Evolutionary conservation across 305 asterid genomes (phyloP).

Genomic region (Fraxinus greggii): DNA sequence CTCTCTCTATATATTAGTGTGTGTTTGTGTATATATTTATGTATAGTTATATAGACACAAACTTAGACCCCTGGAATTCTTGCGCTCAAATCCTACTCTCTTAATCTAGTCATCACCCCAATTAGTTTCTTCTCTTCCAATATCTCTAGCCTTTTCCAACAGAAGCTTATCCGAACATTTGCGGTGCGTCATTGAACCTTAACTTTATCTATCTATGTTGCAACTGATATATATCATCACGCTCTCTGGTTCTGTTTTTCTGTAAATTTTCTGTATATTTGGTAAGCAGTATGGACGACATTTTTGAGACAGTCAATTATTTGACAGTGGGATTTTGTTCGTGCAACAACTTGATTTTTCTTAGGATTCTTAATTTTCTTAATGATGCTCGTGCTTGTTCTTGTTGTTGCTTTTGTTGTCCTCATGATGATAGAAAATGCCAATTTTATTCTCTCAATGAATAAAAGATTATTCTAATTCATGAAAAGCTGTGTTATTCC

Average conservation of each 20-base stretch:
- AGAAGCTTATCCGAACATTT: slow-evolving; percentile 23
- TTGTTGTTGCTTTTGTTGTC: slow-evolving; percentile 32
- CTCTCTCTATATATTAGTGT: background rate
- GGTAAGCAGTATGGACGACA: background rate
- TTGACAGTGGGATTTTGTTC: slow-evolving; percentile 12
- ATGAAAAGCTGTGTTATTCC: slow-evolving; percentile 38
- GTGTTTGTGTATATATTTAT: background rate
- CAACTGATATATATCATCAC: background rate
- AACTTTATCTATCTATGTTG: background rate
- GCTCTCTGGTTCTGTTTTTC: background rate
- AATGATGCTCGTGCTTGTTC: slow-evolving; percentile 22
- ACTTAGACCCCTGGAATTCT: slow-evolving; percentile 4
- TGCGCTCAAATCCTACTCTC: slow-evolving; percentile 32
- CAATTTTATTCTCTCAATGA: slow-evolving; percentile 24
- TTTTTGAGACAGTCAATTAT: background rate
- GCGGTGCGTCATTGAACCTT: slow-evolving; percentile 24
- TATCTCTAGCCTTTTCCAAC: slow-evolving; percentile 16
- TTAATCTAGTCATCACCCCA: slow-evolving; percentile 10
- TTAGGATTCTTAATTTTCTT: slow-evolving; percentile 19
- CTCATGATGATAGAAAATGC: slow-evolving; percentile 31
- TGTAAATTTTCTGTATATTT: background rate
- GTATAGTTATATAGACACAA: background rate
- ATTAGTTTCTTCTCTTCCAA: slow-evolving; percentile 7
- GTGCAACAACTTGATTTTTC: slow-evolving; percentile 27
- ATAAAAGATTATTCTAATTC: slow-evolving; percentile 31